These are phyloP conservation scores for Musa beccarii DNA, from an alignment of 176 grass and related monocot species.

Conservation along the genomic window DNA sequence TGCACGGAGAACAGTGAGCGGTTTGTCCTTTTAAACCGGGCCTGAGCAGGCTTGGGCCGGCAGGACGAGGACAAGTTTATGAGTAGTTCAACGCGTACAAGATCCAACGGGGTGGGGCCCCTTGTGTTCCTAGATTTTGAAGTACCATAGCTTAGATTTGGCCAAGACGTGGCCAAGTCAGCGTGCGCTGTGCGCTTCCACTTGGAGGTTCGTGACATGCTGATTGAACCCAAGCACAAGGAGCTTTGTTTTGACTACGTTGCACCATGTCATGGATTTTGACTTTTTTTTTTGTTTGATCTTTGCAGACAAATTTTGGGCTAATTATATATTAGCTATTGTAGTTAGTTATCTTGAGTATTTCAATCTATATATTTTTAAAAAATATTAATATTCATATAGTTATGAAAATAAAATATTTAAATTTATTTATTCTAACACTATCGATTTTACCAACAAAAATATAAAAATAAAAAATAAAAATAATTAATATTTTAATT, in stretches of 20 bases:
- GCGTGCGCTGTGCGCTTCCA: background rate
- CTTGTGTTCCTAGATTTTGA: background rate
- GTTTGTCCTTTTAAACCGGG: background rate
- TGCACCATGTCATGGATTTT: background rate
- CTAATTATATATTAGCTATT: too few relatives aligned
- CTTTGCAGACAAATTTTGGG: too few relatives aligned
- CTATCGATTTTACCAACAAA: too few relatives aligned
- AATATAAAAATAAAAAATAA: too few relatives aligned
- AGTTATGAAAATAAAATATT: too few relatives aligned
- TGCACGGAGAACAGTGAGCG: background rate
- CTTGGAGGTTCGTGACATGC: background rate
- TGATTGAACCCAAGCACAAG: background rate
- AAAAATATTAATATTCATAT: too few relatives aligned
- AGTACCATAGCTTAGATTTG: background rate
- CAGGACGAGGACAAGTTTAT: too few relatives aligned
- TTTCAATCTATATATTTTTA: too few relatives aligned
- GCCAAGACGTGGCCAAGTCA: background rate
- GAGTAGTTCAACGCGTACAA: background rate
- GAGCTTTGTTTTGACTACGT: slow-evolving; percentile 1
- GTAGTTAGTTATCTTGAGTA: too few relatives aligned
- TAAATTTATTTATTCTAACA: too few relatives aligned
- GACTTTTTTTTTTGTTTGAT: background rate
- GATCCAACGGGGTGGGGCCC: background rate
- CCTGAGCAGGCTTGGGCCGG: background rate
- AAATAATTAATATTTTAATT: too few relatives aligned